phyloP scores from a whole-genome alignment of 768 basidiomycete genomes.

The Collybia sordida region DNA sequence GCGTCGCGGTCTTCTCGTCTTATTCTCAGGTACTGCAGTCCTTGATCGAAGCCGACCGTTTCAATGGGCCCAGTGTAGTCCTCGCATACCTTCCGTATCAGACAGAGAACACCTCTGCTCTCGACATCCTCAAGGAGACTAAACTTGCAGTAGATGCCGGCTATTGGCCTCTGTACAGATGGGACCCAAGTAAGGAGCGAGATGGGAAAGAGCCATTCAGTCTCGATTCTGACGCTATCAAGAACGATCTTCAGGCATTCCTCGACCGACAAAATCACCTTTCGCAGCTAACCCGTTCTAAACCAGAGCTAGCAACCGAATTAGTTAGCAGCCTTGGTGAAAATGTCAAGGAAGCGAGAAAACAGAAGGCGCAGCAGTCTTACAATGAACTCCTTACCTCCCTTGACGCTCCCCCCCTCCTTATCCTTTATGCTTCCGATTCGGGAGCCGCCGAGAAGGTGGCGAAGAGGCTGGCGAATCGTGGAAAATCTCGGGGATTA shows the following conservation, averaged over 20 bases:
- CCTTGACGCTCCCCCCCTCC: conserved; percentile 85
- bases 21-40: conserved; percentile 94
- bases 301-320: conserved; percentile 78
- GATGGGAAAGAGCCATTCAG: conserved; percentile 82
- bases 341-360: conserved; percentile 80
- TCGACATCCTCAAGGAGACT: conserved; percentile 95
- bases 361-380: conserved; percentile 75
- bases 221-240: conserved; percentile 91
- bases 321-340: conserved; percentile 84
- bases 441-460: conserved; percentile 96
- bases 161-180: conserved; percentile 98
- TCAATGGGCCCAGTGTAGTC: conserved; percentile 87
- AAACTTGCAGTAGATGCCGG: conserved; percentile 95
- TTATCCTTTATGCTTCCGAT: conserved; percentile 93
- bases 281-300: conserved; percentile 84
- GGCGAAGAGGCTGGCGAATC: conserved; percentile 80
- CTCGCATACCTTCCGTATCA: conserved; percentile 93
- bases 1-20: conserved; percentile 93
- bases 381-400: conserved; percentile 82
- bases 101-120: conserved; percentile 70
- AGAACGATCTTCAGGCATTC: conserved; percentile 91
- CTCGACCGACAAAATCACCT: conserved; percentile 96
- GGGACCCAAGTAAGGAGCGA: conserved; percentile 87
- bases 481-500: conserved; percentile 85
- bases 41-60: conserved; percentile 86